Conservation (phyloP, 164 flowering plant species). For the Taxillus chinensis region DNA sequence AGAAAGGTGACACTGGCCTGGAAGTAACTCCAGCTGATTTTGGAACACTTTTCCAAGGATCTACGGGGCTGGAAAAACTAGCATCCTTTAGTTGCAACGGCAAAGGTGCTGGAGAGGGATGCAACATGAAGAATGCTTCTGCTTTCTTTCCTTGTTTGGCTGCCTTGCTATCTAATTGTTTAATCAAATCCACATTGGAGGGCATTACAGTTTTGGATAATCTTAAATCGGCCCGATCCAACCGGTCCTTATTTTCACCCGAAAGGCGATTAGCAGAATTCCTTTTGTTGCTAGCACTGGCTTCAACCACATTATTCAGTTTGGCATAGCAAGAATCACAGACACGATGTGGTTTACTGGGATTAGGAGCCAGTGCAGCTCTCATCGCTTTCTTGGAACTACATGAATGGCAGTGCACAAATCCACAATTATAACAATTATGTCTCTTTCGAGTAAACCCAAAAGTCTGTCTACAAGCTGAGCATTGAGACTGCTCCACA, state of each 20-base stretch:
- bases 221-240: conserved; percentile 70
- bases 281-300: conserved; percentile 30
- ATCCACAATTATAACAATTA: conserved; percentile 80
- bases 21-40: conserved; percentile 64
- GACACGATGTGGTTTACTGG: conserved; percentile 67
- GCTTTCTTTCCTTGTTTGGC: conserved; percentile 77
- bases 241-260: conserved; percentile 80
- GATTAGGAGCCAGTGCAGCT: conserved; percentile 77
- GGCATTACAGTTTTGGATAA: conserved; percentile 47
- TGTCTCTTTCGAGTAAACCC: conserved; percentile 79
- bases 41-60: conserved; percentile 33
- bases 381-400: conserved; percentile 60
- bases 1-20: conserved; percentile 60
- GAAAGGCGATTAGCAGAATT: conserved; percentile 69
- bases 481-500: conserved; percentile 70
- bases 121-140: conserved; percentile 55
- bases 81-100: conserved; percentile 62
- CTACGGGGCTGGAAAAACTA: conserved; percentile 42
- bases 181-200: conserved; percentile 78
- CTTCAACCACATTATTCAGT: conserved; percentile 47
- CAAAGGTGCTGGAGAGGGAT: conserved; percentile 56
- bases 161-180: conserved; percentile 79
- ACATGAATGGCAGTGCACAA: conserved; percentile 77
- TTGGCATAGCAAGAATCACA: conserved; percentile 67
- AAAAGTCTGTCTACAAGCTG: conserved; percentile 74